phyloP scores from a whole-genome alignment of 2,329 filamentous ascomycete species.

The Diplocarpon rosae region DNA sequence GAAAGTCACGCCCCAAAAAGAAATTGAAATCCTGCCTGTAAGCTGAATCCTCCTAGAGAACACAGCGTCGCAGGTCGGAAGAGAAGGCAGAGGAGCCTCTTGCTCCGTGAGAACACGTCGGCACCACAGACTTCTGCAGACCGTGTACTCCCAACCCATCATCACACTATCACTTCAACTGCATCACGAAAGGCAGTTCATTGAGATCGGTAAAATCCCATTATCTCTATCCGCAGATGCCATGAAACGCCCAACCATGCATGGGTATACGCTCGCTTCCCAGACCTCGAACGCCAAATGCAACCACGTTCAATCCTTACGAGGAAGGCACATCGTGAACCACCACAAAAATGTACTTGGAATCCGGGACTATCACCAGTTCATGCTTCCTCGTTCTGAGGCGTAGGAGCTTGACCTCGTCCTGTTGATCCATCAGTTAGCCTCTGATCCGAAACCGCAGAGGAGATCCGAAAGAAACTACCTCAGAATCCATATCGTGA shows the following conservation, averaged over 20 bases:
- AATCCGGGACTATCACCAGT: slow-evolving; percentile 70
- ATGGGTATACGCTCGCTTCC: slow-evolving; percentile 2
- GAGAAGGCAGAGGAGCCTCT: too few species aligned
- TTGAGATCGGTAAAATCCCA: not conserved
- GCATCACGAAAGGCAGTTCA: not conserved
- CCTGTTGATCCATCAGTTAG: slow-evolving; percentile 32
- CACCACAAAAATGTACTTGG: slow-evolving; percentile 68
- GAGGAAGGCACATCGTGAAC: slow-evolving; percentile 71
- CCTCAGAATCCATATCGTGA: slow-evolving; percentile 62
- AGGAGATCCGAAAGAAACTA: not conserved
- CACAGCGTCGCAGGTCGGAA: too few species aligned
- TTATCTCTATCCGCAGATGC: not conserved
- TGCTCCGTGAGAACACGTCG: too few species aligned
- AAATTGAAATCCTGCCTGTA: too few species aligned
- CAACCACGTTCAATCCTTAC: slow-evolving; percentile 26
- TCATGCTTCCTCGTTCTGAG: slow-evolving; percentile 79
- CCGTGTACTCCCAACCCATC: too few species aligned
- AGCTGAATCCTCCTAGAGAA: too few species aligned
- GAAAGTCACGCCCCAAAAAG: too few species aligned
- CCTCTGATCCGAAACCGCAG: not conserved
- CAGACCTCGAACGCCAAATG: slow-evolving; percentile 3
- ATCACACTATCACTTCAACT: not conserved
- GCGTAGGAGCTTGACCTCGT: slow-evolving; percentile 66
- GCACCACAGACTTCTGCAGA: too few species aligned
- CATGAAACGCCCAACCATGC: slow-evolving; percentile 2